Evolutionary conservation across 2,329 filamentous ascomycete genomes (phyloP).

Genomic region (Pseudocercospora crystallina): DNA sequence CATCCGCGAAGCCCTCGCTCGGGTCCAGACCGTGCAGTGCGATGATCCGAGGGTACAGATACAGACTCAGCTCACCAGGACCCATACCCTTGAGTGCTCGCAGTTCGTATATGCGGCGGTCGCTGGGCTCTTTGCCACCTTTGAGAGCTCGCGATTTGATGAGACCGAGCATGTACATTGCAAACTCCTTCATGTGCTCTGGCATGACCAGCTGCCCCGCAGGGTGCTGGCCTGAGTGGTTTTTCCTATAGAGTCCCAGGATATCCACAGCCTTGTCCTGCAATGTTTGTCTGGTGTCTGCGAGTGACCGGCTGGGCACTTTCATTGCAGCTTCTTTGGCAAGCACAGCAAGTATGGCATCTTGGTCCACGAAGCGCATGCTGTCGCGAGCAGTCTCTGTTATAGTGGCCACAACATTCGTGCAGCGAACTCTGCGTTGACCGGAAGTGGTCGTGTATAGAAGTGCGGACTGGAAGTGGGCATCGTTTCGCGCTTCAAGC

Average conservation of each 20-base stretch:
- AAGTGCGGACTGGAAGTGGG: constrained; percentile 93
- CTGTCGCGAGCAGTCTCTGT: constrained; percentile 78
- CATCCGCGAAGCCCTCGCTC: constrained; percentile 89
- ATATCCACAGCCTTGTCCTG: constrained; percentile 93
- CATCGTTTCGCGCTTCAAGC: constrained; percentile 92
- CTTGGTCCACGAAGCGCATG: constrained; percentile 94
- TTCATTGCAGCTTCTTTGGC: constrained; percentile 93
- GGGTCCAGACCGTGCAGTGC: constrained; percentile 85
- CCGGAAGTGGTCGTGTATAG: constrained; percentile 91
- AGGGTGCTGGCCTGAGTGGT: constrained; percentile 82
- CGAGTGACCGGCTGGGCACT: constrained; percentile 69
- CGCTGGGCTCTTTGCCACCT: constrained; percentile 82
- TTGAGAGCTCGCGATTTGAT: constrained; percentile 93
- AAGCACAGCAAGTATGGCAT: constrained; percentile 83
- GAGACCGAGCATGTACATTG: constrained; percentile 91
- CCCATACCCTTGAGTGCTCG: constrained; percentile 88
- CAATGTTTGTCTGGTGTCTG: constrained; percentile 78
- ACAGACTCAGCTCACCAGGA: constrained; percentile 78
- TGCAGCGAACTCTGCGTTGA: constrained; percentile 86
- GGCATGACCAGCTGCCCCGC: constrained; percentile 92
- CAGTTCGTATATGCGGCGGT: constrained; percentile 87
- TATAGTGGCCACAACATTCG: constrained; percentile 89
- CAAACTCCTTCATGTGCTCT: constrained; percentile 92
- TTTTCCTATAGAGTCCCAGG: constrained; percentile 86
- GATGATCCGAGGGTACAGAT: constrained; percentile 93